Base-by-base conservation (phyloP, 768 basidiomycete genomes). In the Fistulinella prunicolor region DNA sequence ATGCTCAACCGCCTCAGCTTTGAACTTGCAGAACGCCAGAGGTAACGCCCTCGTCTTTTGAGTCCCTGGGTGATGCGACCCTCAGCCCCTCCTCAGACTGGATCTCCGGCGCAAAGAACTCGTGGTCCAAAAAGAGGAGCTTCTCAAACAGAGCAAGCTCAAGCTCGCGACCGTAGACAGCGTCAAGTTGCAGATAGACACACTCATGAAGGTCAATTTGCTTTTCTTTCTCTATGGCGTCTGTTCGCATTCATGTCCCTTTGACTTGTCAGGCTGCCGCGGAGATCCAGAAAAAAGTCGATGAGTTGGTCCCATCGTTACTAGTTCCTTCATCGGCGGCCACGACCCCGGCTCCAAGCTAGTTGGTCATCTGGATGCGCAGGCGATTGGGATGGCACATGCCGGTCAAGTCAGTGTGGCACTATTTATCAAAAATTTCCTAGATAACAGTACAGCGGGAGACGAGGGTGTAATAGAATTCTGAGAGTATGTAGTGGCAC, bases 1-100 rank as follows among this genome's bases (percentile, higher is more conserved):
- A 91, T 93, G 87, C 79, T 94, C 52, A 91, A 84, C 61, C 82
- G 90, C 44, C 74, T 94, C 37, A 85, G 82, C 63, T 93, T 94
- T 56, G 92, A 94, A 67, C 82, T 93, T 28, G 80, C 79, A 26
- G 92, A 94, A 71, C 85, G 92, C 44, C 87, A 93, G 71, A 79
- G 92, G 92, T 91, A 61, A 72, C 54, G 34, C 19, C 23, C 8
- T 5, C 17, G 3, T 22, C 20, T 35, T 37, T 35, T 53, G 51
- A 29, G 46, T 49, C 30, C 46, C 28, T 40, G 36, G 10, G 4
- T 43, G 45, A 38, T 46, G 37, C 30, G 6, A 32, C 49, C 49
- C 38, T 53, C 32, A 50, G 35, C 22, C 26, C 38, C 14, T 37
- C 40, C 21, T n/a, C 63, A 92, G 90, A 51, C 77, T 91, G 24